Evolutionary conservation across 2,329 filamentous ascomycete genomes (phyloP).

Genomic region (Nectriaceae sp.): DNA sequence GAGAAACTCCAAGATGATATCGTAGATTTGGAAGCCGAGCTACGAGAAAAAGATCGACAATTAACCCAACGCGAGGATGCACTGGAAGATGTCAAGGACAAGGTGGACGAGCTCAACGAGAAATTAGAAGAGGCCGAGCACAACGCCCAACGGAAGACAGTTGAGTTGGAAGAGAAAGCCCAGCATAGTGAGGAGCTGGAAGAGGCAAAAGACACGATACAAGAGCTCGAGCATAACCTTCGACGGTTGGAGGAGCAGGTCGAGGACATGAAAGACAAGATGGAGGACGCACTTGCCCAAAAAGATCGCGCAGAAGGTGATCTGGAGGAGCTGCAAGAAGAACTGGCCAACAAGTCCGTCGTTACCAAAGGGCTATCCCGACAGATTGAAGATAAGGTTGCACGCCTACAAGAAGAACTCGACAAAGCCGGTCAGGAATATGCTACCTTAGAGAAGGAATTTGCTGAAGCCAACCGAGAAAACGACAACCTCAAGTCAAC

Average conservation of each 20-base stretch:
- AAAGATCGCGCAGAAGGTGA: conserved; percentile 60
- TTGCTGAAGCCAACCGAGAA: conserved; percentile 61
- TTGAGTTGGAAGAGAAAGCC: conserved; percentile 60
- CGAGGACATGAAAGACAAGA: conserved; percentile 55
- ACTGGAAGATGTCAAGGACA: conserved; percentile 65
- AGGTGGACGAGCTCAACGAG: conserved; percentile 59
- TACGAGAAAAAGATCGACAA: conserved; percentile 73
- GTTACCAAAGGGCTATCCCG: conserved; percentile 73
- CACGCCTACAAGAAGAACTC: conserved; percentile 65
- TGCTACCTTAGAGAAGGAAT: conserved; percentile 42
- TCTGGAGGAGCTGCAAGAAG: conserved; percentile 69
- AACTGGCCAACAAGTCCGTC: conserved; percentile 78
- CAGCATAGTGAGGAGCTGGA: conserved; percentile 52
- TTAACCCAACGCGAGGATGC: conserved; percentile 77
- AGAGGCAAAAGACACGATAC: conserved; percentile 59
- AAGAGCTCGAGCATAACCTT: conserved; percentile 58
- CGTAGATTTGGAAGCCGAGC: conserved; percentile 72
- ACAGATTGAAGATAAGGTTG: conserved; percentile 72
- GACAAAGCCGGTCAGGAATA: conserved; percentile 48
- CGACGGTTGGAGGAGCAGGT: conserved; percentile 56
- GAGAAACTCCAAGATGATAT: conserved; percentile 73
- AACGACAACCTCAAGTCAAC: conserved; percentile 58
- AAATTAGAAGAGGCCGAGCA: conserved; percentile 57
- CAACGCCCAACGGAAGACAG: conserved; percentile 49
- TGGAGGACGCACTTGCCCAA: conserved; percentile 54